Base-by-base conservation (phyloP, 192 early-diverging fungal species). In the Umbelopsis isabellina region DNA sequence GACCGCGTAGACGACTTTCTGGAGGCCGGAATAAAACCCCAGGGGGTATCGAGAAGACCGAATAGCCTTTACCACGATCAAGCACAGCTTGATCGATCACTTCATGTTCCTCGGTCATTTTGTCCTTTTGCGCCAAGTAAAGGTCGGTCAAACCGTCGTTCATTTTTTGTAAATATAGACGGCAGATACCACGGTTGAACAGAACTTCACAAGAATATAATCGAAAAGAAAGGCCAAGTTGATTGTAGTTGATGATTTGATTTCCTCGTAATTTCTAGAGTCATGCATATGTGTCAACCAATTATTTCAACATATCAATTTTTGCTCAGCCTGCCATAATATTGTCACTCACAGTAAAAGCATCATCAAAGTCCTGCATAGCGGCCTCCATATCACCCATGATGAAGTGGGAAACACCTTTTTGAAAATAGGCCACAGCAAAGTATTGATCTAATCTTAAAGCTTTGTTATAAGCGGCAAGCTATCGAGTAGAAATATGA, bases 361-460 rank as follows among this genome's bases (percentile, higher is more conserved):
- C 88, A 64, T 88, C 89, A 72, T 93, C 83, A 79, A 94, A 98
- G 75, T 91, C 91, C 22, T 74, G 75, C 35, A 95, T 77, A 49
- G 93, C 91, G 25, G 83, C 82, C 15, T 85, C 74, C 66, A 93
- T 89, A n/a, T 89, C 78, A 49, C 89, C 86, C 22, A 82, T 71
- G 30, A 90, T 81, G 80, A 93, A 96, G 47, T 86, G 87, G 20
- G 90, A 88, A 2, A 91, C 91, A 49, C 94, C 97, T 37, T 91
- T 90, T 86, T 95, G 92, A 73, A 93, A 95, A 79, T 94, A 94
- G 12, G 93, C 94, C 25, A 94, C 88, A 9, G 95, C 92, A 49
- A 97, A 80, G 77, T 92, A 97, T 53, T 82, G 76, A 85, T 98
- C 95, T 44, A 90, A 83, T 61, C 80, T 82, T 41, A 94, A 83